Evolutionary conservation across 2,329 filamentous ascomycete genomes (phyloP).

Genomic region (Cercospora beticola): DNA sequence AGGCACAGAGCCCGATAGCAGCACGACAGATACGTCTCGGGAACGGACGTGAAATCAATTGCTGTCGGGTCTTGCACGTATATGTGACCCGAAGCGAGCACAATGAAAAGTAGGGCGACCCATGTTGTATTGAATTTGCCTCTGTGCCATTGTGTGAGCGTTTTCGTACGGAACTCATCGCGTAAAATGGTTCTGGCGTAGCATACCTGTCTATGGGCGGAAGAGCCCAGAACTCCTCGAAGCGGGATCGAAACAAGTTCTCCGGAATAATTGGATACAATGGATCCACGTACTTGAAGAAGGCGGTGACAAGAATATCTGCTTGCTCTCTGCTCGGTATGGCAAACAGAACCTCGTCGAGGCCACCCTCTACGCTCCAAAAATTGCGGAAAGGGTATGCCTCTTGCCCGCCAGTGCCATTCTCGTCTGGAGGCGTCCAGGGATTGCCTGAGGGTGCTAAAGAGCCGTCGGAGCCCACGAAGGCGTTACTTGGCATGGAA

Average conservation of each 20-base stretch:
- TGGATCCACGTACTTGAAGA: constrained; percentile 15
- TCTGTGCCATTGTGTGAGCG: neutral
- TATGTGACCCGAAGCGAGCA: neutral
- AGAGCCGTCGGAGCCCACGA: neutral
- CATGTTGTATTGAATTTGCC: neutral
- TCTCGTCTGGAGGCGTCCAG: neutral
- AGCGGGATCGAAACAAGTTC: constrained; percentile 34
- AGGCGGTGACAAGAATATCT: constrained; percentile 10
- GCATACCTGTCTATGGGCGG: neutral
- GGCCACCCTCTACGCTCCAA: constrained; percentile 12
- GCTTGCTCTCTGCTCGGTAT: constrained; percentile 13
- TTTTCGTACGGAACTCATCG: neutral
- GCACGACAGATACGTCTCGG: neutral
- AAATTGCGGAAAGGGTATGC: constrained; percentile 12
- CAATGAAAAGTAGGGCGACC: neutral
- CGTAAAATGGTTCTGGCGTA: neutral
- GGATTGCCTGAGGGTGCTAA: neutral
- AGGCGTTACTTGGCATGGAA: neutral
- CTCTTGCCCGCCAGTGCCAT: neutral
- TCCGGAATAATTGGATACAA: constrained; percentile 13
- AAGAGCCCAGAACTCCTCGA: neutral
- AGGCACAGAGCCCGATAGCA: neutral
- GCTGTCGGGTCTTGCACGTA: neutral
- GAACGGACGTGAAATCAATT: neutral
- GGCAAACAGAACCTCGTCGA: constrained; percentile 10